Conservation (phyloP, 2,329 filamentous ascomycete species). For the Cladorrhinum sp. region DNA sequence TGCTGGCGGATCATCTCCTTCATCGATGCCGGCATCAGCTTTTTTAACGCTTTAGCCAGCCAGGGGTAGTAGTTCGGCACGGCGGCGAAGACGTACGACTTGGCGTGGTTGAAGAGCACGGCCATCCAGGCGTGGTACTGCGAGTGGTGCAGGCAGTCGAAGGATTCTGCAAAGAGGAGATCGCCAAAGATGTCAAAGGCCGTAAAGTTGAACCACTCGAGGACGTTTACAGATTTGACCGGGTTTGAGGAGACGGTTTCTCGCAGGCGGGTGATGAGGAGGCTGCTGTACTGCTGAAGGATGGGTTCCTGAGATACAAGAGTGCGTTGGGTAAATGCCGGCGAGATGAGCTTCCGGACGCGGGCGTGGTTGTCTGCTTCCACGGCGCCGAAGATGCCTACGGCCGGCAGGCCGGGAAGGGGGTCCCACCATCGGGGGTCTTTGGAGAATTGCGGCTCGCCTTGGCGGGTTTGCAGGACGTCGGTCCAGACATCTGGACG, state of each 20-base stretch:
- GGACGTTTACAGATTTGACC: constrained; percentile 21
- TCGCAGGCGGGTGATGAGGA: constrained; percentile 33
- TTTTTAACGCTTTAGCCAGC: constrained; percentile 9
- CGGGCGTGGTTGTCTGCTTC: constrained; percentile 33
- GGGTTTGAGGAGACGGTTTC: constrained; percentile 1
- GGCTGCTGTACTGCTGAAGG: constrained; percentile 36
- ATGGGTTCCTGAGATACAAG: constrained; percentile 40
- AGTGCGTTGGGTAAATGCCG: constrained; percentile 37
- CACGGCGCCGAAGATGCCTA: constrained; percentile 30
- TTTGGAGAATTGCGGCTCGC: constrained; percentile 26
- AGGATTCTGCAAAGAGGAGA: constrained; percentile 24
- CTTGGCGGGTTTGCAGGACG: not conserved
- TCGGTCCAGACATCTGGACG: constrained; percentile 10
- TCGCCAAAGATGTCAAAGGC: constrained; percentile 31
- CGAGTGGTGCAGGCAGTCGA: constrained; percentile 18
- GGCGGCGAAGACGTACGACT: constrained; percentile 3
- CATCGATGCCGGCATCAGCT: constrained; percentile 12
- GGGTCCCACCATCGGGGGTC: constrained; percentile 31
- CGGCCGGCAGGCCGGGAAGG: constrained; percentile 21
- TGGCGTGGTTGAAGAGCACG: constrained; percentile 15
- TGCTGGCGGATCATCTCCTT: constrained; percentile 16
- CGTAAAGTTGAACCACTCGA: constrained; percentile 35
- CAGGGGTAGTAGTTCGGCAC: constrained; percentile 14
- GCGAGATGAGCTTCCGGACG: constrained; percentile 35
- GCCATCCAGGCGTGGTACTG: constrained; percentile 22